Evolutionary conservation across 2,329 filamentous ascomycete species (phyloP).

Genomic region (Scorias spongiosa): DNA sequence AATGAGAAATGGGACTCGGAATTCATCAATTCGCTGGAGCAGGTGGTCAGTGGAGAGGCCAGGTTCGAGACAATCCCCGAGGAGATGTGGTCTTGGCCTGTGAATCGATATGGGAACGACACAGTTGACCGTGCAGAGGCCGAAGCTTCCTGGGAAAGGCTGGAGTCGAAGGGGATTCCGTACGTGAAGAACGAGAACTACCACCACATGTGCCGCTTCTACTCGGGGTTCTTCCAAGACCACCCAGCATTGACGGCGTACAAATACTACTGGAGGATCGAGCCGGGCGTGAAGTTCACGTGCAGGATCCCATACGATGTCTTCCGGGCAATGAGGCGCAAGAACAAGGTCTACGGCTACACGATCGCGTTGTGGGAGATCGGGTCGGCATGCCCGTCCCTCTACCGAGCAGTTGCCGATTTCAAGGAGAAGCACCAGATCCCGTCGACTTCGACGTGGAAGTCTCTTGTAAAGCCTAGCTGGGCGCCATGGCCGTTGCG

Average conservation of each 20-base stretch:
- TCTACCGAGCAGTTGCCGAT: conserved; percentile 31
- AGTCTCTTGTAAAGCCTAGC: conserved; percentile 2
- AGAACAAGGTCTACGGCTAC: conserved; percentile 31
- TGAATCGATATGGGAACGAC: conserved; percentile 5
- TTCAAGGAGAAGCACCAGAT: conserved; percentile 31
- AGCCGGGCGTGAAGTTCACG: conserved; percentile 42
- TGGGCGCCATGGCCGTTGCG: conserved; percentile 17
- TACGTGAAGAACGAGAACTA: conserved; percentile 14
- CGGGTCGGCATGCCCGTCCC: conserved; percentile 26
- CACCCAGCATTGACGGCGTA: conserved; percentile 30
- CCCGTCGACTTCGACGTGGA: conserved; percentile 3
- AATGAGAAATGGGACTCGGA: conserved; percentile 27
- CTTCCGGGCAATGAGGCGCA: conserved; percentile 21
- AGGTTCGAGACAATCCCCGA: conserved; percentile 29
- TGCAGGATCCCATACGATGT: conserved; percentile 31
- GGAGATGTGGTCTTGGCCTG: conserved; percentile 28
- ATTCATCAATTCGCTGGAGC: conserved; percentile 18
- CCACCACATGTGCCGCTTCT: conserved; percentile 27
- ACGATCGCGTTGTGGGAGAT: conserved; percentile 36
- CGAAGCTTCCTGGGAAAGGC: background rate
- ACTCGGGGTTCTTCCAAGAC: conserved; percentile 25
- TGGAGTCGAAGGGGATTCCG: conserved; percentile 2
- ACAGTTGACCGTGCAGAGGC: background rate
- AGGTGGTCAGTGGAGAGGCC: conserved; percentile 21
- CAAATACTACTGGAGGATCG: conserved; percentile 46